A percentile compares a stretch with the other conserved stretches of the same genome.
Conservation (phyloP, 1,139 yeast genomes). For the Candida albicans region DNA sequence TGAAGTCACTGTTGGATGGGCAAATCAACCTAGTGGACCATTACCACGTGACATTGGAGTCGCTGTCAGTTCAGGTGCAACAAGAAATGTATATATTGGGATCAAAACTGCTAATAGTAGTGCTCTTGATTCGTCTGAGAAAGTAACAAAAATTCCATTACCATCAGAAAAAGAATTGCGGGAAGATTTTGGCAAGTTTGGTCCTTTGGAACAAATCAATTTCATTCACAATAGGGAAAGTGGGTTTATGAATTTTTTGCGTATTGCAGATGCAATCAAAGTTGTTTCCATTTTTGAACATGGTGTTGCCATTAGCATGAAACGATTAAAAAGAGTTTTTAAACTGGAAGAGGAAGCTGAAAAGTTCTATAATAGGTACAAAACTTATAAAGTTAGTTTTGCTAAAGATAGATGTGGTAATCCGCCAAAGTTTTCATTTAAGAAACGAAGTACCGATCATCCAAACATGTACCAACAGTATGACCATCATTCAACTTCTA, state of each 20-base stretch:
- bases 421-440: slow-evolving; percentile 46
- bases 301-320: slow-evolving; percentile 15
- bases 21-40: slow-evolving; percentile 46
- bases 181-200: slow-evolving; percentile 39
- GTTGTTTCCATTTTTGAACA: slow-evolving; percentile 36
- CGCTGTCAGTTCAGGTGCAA: slow-evolving; percentile 51
- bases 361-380: slow-evolving; percentile 40
- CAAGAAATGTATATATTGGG: slow-evolving; percentile 50
- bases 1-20: slow-evolving; percentile 49
- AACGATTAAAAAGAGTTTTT: slow-evolving; percentile 9
- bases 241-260: slow-evolving; percentile 46
- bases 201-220: slow-evolving; percentile 48
- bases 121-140: slow-evolving; percentile 1
- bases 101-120: slow-evolving; percentile 28
- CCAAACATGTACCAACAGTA: slow-evolving; percentile 11
- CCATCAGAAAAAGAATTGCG: slow-evolving; percentile 47
- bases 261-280: slow-evolving; percentile 39
- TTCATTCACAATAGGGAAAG: slow-evolving; percentile 47
- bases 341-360: slow-evolving; percentile 25
- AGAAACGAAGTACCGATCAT: slow-evolving; percentile 23
- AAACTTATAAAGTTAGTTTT: slow-evolving; percentile 42
- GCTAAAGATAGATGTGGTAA: slow-evolving; percentile 52
- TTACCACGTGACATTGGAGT: slow-evolving; percentile 37
- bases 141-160: slow-evolving; percentile 21
- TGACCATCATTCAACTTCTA: slow-evolving; percentile 8